Evolutionary conservation across 1,284 basidiomycete species (phyloP).

Genomic region (Phellopilus nigrolimitatus): DNA sequence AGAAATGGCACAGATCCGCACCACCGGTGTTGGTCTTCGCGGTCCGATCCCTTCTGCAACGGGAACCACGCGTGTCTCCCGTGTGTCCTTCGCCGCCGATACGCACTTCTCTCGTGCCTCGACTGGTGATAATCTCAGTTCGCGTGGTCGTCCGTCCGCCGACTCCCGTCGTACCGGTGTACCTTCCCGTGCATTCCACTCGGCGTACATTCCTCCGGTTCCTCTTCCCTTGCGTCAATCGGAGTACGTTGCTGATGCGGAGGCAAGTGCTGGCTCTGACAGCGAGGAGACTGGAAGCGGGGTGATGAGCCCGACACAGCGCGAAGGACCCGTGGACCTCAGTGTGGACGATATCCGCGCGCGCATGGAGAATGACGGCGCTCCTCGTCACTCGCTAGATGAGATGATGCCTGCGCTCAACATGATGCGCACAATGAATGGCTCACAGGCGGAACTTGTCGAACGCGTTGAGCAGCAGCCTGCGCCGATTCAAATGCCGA

Average conservation of each 20-base stretch:
- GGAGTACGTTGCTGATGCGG: slow-evolving; percentile 24
- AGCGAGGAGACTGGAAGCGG: slow-evolving; percentile 30
- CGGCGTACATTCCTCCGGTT: slow-evolving; percentile 49
- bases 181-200: slow-evolving; percentile 54
- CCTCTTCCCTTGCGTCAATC: slow-evolving; percentile 30
- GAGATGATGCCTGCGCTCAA: slow-evolving; percentile 60
- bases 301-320: slow-evolving; percentile 61
- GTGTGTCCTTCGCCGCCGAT: slow-evolving; percentile 74
- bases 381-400: slow-evolving; percentile 37
- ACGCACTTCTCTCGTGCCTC: slow-evolving; percentile 38
- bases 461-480: not conserved
- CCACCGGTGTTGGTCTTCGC: slow-evolving; percentile 30
- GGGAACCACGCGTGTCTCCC: slow-evolving; percentile 43
- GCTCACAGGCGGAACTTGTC: slow-evolving; percentile 29
- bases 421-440: slow-evolving; percentile 54
- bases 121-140: slow-evolving; percentile 21
- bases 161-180: slow-evolving; percentile 47
- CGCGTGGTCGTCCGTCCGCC: slow-evolving; percentile 39
- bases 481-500: slow-evolving; percentile 28
- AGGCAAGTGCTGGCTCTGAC: slow-evolving; percentile 36
- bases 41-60: slow-evolving; percentile 40
- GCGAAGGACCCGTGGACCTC: slow-evolving; percentile 58
- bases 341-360: slow-evolving; percentile 60
- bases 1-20: slow-evolving; percentile 50
- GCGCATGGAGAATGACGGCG: slow-evolving; percentile 29